Conservation (phyloP, 352 stramenopile genomes). For the Globisporangium radiosum region DNA sequence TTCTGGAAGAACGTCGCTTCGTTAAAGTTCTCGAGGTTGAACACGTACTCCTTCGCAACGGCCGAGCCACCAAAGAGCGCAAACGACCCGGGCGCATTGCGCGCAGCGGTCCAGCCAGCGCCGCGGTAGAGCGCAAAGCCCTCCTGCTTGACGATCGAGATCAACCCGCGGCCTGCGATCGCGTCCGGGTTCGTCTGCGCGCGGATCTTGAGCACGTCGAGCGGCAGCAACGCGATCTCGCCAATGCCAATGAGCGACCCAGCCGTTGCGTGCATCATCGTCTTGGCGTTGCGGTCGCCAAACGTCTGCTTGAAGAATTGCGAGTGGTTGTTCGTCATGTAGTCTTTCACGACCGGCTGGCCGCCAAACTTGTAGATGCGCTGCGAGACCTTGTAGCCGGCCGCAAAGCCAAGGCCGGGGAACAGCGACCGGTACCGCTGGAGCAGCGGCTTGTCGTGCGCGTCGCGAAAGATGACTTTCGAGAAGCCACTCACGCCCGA, state of each 20-base stretch:
- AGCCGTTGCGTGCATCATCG: constrained; percentile 90
- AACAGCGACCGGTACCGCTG: constrained; percentile 87
- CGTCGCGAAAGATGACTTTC: constrained; percentile 88
- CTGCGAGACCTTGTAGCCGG: constrained; percentile 95
- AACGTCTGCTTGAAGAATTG: constrained; percentile 87
- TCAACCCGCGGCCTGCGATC: constrained; percentile 86
- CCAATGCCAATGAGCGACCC: constrained; percentile 92
- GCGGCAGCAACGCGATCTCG: constrained; percentile 91
- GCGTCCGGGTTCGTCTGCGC: constrained; percentile 92
- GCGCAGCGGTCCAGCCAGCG: constrained; percentile 86
- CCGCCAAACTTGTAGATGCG: constrained; percentile 97
- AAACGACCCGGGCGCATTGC: constrained; percentile 94
- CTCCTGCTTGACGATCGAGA: constrained; percentile 91
- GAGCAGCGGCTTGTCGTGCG: constrained; percentile 67
- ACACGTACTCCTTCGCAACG: constrained; percentile 87
- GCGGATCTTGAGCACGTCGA: constrained; percentile 97
- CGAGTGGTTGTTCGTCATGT: constrained; percentile 86
- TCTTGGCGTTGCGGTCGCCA: constrained; percentile 90
- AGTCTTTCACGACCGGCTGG: constrained; percentile 91
- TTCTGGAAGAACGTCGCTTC: constrained; percentile 90
- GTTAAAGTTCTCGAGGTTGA: constrained; percentile 87
- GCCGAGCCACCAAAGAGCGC: constrained; percentile 92
- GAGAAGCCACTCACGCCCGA: constrained; percentile 45
- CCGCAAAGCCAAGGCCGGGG: constrained; percentile 90
- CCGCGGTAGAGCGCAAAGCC: constrained; percentile 89